Conservation (phyloP, 2,329 filamentous ascomycete species). For the Colletotrichum sp. region DNA sequence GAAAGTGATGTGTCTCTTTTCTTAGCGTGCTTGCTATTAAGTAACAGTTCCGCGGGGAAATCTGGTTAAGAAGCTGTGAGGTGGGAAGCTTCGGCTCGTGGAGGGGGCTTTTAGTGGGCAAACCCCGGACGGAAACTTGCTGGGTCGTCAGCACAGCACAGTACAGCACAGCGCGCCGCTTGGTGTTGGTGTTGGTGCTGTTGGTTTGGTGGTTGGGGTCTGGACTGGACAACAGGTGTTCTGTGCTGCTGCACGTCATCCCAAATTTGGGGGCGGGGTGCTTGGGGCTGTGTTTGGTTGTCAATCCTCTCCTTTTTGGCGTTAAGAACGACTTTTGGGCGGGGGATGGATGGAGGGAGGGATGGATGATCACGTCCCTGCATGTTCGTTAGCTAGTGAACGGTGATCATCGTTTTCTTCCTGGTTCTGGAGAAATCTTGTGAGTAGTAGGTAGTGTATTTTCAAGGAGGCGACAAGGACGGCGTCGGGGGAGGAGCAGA, state of each 20-base stretch:
- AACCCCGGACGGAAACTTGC: neutral
- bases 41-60: neutral
- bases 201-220: neutral
- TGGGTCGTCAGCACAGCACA: neutral
- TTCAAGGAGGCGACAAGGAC: neutral
- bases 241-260: neutral
- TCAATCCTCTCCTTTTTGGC: neutral
- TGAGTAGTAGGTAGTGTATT: rapidly evolving
- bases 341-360: neutral
- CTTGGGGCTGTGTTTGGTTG: neutral
- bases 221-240: neutral
- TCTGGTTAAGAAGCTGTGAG: neutral
- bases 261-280: neutral
- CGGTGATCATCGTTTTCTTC: neutral
- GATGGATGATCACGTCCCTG: neutral
- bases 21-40: neutral
- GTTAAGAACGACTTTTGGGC: neutral
- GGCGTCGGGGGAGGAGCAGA: neutral
- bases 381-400: neutral
- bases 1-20: neutral
- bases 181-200: neutral
- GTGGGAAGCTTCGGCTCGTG: neutral
- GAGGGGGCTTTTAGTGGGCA: neutral
- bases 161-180: neutral
- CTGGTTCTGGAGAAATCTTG: neutral